phyloP scores from a whole-genome alignment of 805 yeast species.

The Kazachstania bromeliacearum region DNA sequence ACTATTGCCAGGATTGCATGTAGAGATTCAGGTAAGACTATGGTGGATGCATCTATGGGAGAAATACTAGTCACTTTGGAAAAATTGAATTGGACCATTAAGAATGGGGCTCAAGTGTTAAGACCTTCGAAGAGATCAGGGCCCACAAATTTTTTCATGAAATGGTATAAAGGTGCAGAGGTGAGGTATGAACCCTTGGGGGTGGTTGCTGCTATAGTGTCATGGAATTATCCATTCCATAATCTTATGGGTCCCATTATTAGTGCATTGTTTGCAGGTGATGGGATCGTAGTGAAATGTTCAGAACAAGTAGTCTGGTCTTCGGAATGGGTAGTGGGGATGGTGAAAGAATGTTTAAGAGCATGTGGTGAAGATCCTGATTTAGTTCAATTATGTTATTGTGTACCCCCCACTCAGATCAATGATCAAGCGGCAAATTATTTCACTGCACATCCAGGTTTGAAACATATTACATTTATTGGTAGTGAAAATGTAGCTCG shows the following conservation, averaged over 20 bases:
- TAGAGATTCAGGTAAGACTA: slow-evolving; percentile 92
- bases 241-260: slow-evolving; percentile 87
- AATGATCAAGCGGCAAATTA: slow-evolving; percentile 50
- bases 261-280: slow-evolving; percentile 84
- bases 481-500: slow-evolving; percentile 96
- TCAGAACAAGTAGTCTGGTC: slow-evolving; percentile 97
- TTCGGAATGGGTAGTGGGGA: slow-evolving; percentile 62
- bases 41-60: slow-evolving; percentile 93
- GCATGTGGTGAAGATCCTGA: slow-evolving; percentile 71
- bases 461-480: slow-evolving; percentile 86
- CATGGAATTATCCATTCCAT: slow-evolving; percentile 98
- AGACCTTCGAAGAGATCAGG: slow-evolving; percentile 73
- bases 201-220: slow-evolving; percentile 79
- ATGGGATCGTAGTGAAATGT: slow-evolving; percentile 84
- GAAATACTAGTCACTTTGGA: slow-evolving; percentile 93
- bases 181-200: slow-evolving; percentile 87
- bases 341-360: slow-evolving; percentile 63
- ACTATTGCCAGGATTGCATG: slow-evolving; percentile 87
- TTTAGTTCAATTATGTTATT: slow-evolving; percentile 77
- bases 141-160: slow-evolving; percentile 72
- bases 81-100: slow-evolving; percentile 80
- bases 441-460: slow-evolving; percentile 72
- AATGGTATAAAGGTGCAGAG: slow-evolving; percentile 81
- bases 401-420: slow-evolving; percentile 56
- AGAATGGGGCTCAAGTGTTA: slow-evolving; percentile 69